These are phyloP conservation scores for Aegilops umbellulata DNA, from an alignment of 176 grass and related monocot genomes.

Conservation along the genomic window DNA sequence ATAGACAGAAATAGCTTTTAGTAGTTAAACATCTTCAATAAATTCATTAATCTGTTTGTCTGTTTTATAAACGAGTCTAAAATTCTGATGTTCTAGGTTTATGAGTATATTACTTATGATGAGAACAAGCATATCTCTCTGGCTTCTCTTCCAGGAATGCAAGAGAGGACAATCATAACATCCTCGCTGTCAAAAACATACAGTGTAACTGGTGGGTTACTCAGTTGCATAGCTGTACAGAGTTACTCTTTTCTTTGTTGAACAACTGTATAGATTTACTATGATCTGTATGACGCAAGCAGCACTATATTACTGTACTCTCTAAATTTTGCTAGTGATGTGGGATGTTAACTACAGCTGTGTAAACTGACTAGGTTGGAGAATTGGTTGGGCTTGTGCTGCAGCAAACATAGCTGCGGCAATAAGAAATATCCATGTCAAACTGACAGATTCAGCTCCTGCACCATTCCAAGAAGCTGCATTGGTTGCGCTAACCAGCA, in stretches of 20 bases:
- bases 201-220: slow-evolving; percentile 77
- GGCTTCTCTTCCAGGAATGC: slow-evolving; percentile 59
- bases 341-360: not conserved
- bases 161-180: slow-evolving; percentile 55
- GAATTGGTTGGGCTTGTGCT: slow-evolving; percentile 92
- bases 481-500: slow-evolving; percentile 56
- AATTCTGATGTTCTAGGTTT: slow-evolving; percentile 60
- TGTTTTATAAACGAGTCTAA: not conserved
- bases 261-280: not conserved
- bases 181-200: slow-evolving; percentile 54
- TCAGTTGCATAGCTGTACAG: not conserved
- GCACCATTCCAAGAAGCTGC: slow-evolving; percentile 98
- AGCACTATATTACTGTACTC: not conserved
- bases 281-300: not conserved
- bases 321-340: not conserved
- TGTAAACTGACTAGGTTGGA: slow-evolving; percentile 60
- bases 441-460: slow-evolving; percentile 91
- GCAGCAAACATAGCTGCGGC: slow-evolving; percentile 59
- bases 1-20: not conserved
- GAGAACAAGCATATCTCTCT: slow-evolving; percentile 58
- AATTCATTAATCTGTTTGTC: not conserved
- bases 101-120: slow-evolving; percentile 59
- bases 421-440: slow-evolving; percentile 87
- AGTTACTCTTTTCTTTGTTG: not conserved
- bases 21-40: not conserved